These are phyloP conservation scores for Mesembryanthemum crystallinum DNA, from an alignment of 148 eudicot species.

Conservation along the genomic window DNA sequence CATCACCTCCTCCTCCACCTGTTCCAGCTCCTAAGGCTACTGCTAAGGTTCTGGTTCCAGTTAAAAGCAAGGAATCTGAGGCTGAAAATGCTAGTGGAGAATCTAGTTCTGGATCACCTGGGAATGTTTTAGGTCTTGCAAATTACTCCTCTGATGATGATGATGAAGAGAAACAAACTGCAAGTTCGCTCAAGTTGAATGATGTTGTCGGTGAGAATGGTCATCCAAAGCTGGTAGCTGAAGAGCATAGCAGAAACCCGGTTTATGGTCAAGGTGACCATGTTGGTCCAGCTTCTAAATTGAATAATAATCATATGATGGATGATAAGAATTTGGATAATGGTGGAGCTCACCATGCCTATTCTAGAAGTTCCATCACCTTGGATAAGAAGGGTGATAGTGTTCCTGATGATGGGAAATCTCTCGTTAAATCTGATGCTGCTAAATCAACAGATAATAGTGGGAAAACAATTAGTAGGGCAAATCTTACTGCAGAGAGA, in stretches of 20 bases:
- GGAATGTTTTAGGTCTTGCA: constrained; percentile 80
- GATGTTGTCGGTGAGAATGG: constrained; percentile 44
- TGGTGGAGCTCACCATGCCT: constrained; percentile 17
- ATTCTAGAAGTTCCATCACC: constrained; percentile 23
- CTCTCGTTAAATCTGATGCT: constrained; percentile 29
- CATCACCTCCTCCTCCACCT: constrained; percentile 38
- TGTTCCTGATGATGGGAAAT: constrained; percentile 24
- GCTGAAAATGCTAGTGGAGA: constrained; percentile 54
- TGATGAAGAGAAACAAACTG: constrained; percentile 47
- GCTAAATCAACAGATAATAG: constrained; percentile 33
- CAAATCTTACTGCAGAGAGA: constrained; percentile 39
- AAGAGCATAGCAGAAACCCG: constrained; percentile 21
- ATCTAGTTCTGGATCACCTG: constrained; percentile 61
- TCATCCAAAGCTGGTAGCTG: constrained; percentile 31
- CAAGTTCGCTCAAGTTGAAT: constrained; percentile 29
- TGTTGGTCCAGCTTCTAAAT: constrained; percentile 19
- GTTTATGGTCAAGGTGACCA: constrained; percentile 28
- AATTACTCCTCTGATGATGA: constrained; percentile 89
- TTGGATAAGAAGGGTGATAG: constrained; percentile 29
- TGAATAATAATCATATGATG: constrained; percentile 27
- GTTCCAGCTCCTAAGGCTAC: constrained; percentile 53
- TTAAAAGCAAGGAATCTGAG: constrained; percentile 42
- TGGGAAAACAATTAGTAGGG: constrained; percentile 30
- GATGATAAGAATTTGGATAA: constrained; percentile 27
- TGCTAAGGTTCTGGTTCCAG: constrained; percentile 61